Base-by-base conservation (phyloP, 495 filamentous ascomycete genomes). In the Annulohypoxylon stygium region DNA sequence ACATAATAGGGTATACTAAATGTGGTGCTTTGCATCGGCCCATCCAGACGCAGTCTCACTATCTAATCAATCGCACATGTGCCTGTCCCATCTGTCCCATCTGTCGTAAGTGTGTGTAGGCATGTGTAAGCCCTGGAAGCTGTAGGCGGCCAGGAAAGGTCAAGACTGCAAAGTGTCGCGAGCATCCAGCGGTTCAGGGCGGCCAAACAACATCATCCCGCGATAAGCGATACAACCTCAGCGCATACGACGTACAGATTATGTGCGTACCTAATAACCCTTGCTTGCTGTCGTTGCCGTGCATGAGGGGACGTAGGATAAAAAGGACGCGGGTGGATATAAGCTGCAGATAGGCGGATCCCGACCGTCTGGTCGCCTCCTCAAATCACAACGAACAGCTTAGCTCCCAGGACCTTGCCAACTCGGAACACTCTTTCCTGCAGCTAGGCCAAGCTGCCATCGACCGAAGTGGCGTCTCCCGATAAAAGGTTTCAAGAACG, bases 11-110 rank as follows among this genome's bases (percentile, higher is more conserved):
- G 14, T 11, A 41, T 43, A 60, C 18, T 69, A 30, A 74, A 74
- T 57, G 48, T 65, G 71, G 71, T 74, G 67, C 71, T 74, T 66
- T 74, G 71, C 71, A 74, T 70, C 71, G 67, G 30, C 67, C 66
- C 71, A 67, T 70, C 67, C 55, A 65, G 62, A 51, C 65, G 61
- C 66, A 7, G 54, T 23, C 65, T 69, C 53, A 26, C 58, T 70
- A 75, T 75, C 72, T 75, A 75, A 75, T 75, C 72, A 75, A 75
- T 75, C 72, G 67, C 63, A 61, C 71, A 74, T 74, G 71, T 67
- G 67, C 58, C 7, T 59, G 20, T 67, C 62, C 58, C 43, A 30
- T 30, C 26, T 30, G 26, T 30, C 4, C 26, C 26, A 30, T 30
- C 30, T 30, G 30, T 30, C 3, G 30, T 30, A 30, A 30, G 30